Evolutionary conservation across 2,329 filamentous ascomycete species (phyloP).

Genomic region (Fonsecaea pedrosoi): DNA sequence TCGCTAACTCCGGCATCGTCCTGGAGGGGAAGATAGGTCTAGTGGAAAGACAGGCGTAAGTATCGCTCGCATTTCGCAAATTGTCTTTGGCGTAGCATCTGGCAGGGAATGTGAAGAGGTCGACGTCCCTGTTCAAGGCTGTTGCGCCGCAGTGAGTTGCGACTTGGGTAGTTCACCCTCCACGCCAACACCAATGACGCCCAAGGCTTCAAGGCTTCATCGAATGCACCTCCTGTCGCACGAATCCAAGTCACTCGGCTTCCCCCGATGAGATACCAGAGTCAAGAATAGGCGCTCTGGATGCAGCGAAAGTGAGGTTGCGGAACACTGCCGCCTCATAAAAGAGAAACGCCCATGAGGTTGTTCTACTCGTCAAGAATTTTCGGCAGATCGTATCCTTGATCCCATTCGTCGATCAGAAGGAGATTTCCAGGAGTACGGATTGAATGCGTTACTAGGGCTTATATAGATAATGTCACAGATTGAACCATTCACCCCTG

Average conservation of each 20-base stretch:
- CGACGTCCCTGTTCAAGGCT: neutral
- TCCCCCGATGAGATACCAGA: neutral
- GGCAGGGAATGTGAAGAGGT: neutral
- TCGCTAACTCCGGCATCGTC: neutral
- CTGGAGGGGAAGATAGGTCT: neutral
- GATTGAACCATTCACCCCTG: neutral
- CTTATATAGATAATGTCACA: neutral
- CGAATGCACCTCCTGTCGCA: neutral
- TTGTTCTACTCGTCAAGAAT: neutral
- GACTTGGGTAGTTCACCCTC: neutral
- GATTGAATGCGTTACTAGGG: neutral
- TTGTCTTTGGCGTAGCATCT: neutral
- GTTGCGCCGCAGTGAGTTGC: neutral
- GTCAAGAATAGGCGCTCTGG: neutral
- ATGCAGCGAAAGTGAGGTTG: neutral
- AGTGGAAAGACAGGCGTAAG: neutral
- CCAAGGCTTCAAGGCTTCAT: neutral
- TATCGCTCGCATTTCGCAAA: neutral
- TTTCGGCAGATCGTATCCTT: neutral
- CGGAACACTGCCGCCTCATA: neutral
- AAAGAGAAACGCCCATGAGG: neutral
- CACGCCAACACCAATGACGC: neutral
- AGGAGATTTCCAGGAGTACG: neutral
- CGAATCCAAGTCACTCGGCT: neutral
- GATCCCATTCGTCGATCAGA: neutral